Conservation (phyloP, 495 filamentous ascomycete genomes). For the Trichocladium antarcticum region DNA sequence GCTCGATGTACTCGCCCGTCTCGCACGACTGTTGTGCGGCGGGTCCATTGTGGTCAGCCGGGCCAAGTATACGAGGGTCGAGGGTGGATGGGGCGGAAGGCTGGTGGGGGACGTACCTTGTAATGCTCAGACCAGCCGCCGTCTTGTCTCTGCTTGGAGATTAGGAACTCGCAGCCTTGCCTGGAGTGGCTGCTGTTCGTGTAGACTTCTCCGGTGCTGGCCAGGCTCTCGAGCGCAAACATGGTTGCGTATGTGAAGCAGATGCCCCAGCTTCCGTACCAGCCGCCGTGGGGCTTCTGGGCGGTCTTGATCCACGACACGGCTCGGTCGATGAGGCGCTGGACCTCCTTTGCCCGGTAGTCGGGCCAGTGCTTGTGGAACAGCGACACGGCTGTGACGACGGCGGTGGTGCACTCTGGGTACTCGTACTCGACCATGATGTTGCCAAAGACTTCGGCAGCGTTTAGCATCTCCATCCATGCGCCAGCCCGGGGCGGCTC, state of each 20-base stretch:
- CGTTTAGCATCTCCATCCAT: constrained; percentile 75
- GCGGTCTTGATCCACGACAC: constrained; percentile 68
- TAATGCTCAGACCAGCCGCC: constrained; percentile 98
- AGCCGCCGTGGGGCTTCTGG: constrained; percentile 74
- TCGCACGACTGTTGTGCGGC: constrained; percentile 40
- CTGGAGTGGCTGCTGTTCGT: constrained; percentile 57
- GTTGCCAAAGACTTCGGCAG: constrained; percentile 88
- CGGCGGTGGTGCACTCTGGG: constrained; percentile 92
- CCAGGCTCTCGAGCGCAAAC: constrained; percentile 85
- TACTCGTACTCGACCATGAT: constrained; percentile 99
- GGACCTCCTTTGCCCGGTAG: constrained; percentile 68
- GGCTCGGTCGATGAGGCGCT: constrained; percentile 54
- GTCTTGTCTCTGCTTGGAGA: constrained; percentile 71
- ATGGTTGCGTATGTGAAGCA: constrained; percentile 94
- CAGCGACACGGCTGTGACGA: constrained; percentile 75
- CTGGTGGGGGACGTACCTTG: constrained; percentile 47
- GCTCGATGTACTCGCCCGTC: constrained; percentile 40
- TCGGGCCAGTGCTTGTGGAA: constrained; percentile 73
- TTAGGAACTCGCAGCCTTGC: constrained; percentile 72
- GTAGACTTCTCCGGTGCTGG: constrained; percentile 71
- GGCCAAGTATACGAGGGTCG: not conserved
- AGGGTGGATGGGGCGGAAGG: not conserved
- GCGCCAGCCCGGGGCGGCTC: constrained; percentile 69
- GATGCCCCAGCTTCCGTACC: constrained; percentile 97
- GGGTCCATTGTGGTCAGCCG: constrained; percentile 5